Percentiles rank a stretch among this genome's conserved stretches.
These are phyloP conservation scores for Arabis hirsuta DNA, from an alignment of 345 rosid species.

Conservation along the genomic window DNA sequence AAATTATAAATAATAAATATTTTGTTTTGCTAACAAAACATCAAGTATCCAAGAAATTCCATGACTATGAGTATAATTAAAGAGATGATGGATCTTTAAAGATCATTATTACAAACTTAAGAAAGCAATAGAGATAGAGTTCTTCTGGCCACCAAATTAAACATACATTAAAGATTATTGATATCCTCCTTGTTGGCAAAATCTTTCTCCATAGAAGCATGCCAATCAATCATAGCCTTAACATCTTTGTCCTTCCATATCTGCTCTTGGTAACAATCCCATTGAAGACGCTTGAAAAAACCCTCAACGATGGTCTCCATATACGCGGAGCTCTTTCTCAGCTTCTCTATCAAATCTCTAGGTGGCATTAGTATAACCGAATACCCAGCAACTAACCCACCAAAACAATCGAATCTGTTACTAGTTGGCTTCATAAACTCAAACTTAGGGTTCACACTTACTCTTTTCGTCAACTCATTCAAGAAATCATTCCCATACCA, in stretches of 20 bases:
- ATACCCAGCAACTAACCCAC: too few relatives aligned
- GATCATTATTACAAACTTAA: too few relatives aligned
- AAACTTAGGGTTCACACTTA: neutral
- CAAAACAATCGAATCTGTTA: neutral
- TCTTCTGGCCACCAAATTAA: too few relatives aligned
- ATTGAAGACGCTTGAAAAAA: conserved; percentile 67
- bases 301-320: conserved; percentile 71
- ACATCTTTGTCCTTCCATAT: too few relatives aligned
- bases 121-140: too few relatives aligned
- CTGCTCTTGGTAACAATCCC: conserved; percentile 68
- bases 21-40: too few relatives aligned
- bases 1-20: too few relatives aligned
- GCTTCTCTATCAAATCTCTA: conserved; percentile 48
- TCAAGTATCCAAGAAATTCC: too few relatives aligned
- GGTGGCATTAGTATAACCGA: too few relatives aligned
- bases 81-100: too few relatives aligned
- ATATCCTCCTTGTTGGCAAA: neutral
- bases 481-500: neutral
- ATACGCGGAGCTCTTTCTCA: conserved; percentile 53
- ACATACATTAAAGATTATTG: too few relatives aligned
- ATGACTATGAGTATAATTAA: too few relatives aligned
- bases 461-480: neutral
- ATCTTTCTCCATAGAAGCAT: neutral
- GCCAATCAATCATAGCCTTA: neutral
- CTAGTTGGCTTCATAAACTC: neutral